phyloP scores from a whole-genome alignment of 2,329 filamentous ascomycete species.

The Clonostachys chloroleuca region DNA sequence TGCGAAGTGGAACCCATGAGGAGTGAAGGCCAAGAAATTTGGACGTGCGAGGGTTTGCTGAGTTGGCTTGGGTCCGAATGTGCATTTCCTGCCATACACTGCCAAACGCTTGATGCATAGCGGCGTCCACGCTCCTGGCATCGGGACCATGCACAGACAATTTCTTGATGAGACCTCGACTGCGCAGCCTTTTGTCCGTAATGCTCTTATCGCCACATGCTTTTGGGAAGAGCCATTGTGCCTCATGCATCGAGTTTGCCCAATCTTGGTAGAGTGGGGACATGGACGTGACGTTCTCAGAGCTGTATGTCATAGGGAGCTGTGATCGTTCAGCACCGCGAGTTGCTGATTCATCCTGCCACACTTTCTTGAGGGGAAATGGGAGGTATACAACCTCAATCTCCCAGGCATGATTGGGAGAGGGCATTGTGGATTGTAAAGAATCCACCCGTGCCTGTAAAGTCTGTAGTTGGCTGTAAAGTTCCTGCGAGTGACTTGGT shows the following conservation, averaged over 20 bases:
- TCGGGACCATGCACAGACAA: constrained; percentile 59
- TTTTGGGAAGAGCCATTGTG: constrained; percentile 63
- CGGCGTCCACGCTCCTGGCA: constrained; percentile 62
- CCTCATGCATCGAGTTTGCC: constrained; percentile 34
- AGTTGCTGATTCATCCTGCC: constrained; percentile 37
- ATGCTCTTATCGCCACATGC: constrained; percentile 60
- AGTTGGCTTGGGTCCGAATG: constrained; percentile 18
- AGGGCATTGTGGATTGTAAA: constrained; percentile 60
- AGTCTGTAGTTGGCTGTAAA: constrained; percentile 44
- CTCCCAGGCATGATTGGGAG: constrained; percentile 61
- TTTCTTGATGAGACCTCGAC: constrained; percentile 65
- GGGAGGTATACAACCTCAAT: constrained; percentile 74
- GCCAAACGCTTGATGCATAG: constrained; percentile 59
- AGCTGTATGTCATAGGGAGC: constrained; percentile 41
- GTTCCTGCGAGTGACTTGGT: constrained; percentile 34
- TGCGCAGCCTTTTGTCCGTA: constrained; percentile 68
- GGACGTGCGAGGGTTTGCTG: constrained; percentile 18
- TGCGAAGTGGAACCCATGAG: constrained; percentile 71
- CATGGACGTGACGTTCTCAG: constrained; percentile 36
- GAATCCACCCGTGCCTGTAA: constrained; percentile 46
- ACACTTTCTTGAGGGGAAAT: constrained; percentile 55
- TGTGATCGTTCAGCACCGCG: constrained; percentile 51
- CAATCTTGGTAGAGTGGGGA: constrained; percentile 44
- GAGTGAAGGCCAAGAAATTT: constrained; percentile 60
- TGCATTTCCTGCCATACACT: constrained; percentile 44